Evolutionary conservation across 441 rosid species (phyloP).

Genomic region (Gossypium schwendimanii): DNA sequence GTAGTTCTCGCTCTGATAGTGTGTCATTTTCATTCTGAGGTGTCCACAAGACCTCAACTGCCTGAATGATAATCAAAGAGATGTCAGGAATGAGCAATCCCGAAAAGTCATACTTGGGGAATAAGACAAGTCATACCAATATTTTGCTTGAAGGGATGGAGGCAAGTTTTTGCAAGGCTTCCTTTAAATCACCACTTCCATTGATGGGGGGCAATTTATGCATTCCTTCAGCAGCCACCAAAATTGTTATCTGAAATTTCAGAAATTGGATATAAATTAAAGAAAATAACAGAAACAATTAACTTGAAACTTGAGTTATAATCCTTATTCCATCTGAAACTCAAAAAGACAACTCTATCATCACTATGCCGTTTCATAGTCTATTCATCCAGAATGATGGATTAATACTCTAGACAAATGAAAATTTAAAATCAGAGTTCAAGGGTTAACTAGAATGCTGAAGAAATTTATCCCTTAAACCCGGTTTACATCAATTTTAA

Average conservation of each 20-base stretch:
- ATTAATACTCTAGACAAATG: background rate
- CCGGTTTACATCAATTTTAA: background rate
- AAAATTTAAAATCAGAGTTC: background rate
- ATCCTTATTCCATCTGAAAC: background rate
- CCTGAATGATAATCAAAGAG: conserved; percentile 36
- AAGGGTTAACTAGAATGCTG: background rate
- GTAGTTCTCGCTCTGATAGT: conserved; percentile 64
- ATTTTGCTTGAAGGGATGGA: conserved; percentile 61
- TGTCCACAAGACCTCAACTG: conserved; percentile 90
- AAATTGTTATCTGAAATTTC: conserved; percentile 56
- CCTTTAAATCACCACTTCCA: conserved; percentile 65
- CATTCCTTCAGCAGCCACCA: conserved; percentile 87
- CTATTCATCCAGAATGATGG: background rate
- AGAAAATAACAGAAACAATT: background rate
- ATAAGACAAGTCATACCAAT: conserved; percentile 39
- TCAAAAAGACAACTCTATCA: background rate
- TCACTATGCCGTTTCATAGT: background rate
- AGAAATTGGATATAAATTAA: conserved; percentile 7
- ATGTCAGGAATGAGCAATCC: conserved; percentile 4
- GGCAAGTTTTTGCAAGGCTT: conserved; percentile 72
- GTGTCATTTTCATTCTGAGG: conserved; percentile 78
- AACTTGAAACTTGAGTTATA: background rate
- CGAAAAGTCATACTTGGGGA: background rate
- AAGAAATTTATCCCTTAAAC: background rate
- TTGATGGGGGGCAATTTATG: conserved; percentile 67